A percentile compares a stretch with the other conserved stretches of the same genome.
These are phyloP conservation scores for Solanum medicagineum DNA, from an alignment of 257 asterid species.

Conservation along the genomic window DNA sequence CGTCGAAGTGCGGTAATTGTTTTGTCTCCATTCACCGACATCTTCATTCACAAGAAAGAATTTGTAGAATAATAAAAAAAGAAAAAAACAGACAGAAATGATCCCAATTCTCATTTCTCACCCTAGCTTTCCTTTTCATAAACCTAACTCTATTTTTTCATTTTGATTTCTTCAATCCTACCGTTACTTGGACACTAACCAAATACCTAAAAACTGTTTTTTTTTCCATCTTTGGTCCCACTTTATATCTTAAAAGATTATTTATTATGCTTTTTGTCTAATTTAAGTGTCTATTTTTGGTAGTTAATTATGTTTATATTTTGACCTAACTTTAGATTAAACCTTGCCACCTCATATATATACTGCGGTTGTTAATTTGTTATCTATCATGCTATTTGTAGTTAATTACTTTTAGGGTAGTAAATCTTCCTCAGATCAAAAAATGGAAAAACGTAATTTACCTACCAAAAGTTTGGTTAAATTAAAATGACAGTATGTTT, in stretches of 20 bases:
- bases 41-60: constrained; percentile 37
- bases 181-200: constrained; percentile 32
- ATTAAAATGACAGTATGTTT: neutral
- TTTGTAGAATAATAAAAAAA: neutral
- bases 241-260: constrained; percentile 11
- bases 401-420: neutral
- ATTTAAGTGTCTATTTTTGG: constrained; percentile 3
- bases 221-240: constrained; percentile 9
- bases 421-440: neutral
- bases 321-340: neutral
- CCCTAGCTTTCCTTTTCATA: constrained; percentile 26
- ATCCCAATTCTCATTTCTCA: constrained; percentile 12
- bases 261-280: constrained; percentile 1
- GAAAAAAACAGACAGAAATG: constrained; percentile 7
- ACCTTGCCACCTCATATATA: neutral
- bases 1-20: neutral
- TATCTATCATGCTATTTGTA: neutral
- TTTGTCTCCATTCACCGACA: constrained; percentile 6
- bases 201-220: constrained; percentile 4
- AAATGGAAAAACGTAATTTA: neutral
- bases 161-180: constrained; percentile 18
- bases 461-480: neutral
- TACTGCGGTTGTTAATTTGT: neutral
- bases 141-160: constrained; percentile 26
- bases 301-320: neutral